Evolutionary conservation across 176 grass and related monocot species (phyloP), one percentile per base, ranked within the genome.

Genomic region (Pharus latifolius): DNA sequence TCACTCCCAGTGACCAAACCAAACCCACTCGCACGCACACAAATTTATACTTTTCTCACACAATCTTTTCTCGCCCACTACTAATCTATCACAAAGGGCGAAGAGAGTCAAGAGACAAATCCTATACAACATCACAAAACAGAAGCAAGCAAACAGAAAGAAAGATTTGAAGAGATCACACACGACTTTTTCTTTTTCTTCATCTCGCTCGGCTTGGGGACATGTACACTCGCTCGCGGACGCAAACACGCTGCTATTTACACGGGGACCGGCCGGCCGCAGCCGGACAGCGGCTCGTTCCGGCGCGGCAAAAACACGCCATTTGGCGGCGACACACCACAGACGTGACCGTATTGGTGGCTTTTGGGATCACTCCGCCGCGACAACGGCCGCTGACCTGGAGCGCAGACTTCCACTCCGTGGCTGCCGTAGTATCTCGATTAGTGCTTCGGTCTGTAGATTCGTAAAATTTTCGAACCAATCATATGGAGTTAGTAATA

Each of bases 221-320:
- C 84, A 86, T 91, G 60, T 96, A 88, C 91, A 83, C 80, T 85
- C 84, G 69, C 77, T 91, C 63, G 78, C 56, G 77, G 78, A 82
- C 87, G 68, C 81, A 91, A 76, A 81, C 71, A 76, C 56, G 55
- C 56, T 81, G 73, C 5, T 80, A 89, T 82, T 54, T 80, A 84
- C 80, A 78, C 55, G 52, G 43, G 57, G 65, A 51, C 60, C 8
- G 56, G 48, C 29, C 26, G 55, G 29, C 43, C 67, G 53, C 34
- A 20, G 47, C 27, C 54, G 38, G 15, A 63, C 41, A 73, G 58
- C 51, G 68, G 31, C 71, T 66, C 66, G 67, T 54, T 54, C 75
- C 70, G 76, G 55, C 67, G 50, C 26, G 5, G 32, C n/a, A 34
- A 67, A 54, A 18, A 28, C 22, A 62, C 60, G 49, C 52, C 66